A percentile compares a stretch with the other conserved stretches of the same genome.
Conservation (phyloP, 345 rosid genomes). For the Hevea brasiliensis region DNA sequence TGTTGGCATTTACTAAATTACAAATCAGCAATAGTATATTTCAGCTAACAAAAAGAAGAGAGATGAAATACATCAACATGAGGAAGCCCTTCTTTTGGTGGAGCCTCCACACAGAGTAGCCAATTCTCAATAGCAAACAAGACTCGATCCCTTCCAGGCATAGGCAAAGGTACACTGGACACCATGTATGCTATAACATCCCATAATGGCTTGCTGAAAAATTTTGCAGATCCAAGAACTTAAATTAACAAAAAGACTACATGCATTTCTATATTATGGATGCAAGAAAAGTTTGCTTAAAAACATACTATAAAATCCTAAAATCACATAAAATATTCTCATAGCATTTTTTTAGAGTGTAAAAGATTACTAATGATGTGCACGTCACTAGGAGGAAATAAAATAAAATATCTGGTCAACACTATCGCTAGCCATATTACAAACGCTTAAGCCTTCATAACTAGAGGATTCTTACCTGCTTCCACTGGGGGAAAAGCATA, state of each 20-base stretch:
- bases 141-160: constrained; percentile 88
- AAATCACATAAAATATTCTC: neutral
- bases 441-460: neutral
- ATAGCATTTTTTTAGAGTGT: neutral
- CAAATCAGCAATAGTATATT: constrained; percentile 16
- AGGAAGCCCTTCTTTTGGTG: constrained; percentile 88
- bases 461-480: constrained; percentile 60
- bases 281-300: neutral
- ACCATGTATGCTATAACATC: constrained; percentile 73
- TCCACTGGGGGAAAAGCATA: constrained; percentile 85
- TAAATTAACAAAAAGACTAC: constrained; percentile 23
- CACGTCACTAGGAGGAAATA: neutral
- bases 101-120: constrained; percentile 87
- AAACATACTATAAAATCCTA: neutral
- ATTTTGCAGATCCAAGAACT: constrained; percentile 33
- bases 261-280: constrained; percentile 1
- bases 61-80: constrained; percentile 73
- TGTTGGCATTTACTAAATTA: constrained; percentile 1
- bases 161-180: constrained; percentile 85
- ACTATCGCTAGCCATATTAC: neutral
- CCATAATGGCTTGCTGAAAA: constrained; percentile 96
- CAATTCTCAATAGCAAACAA: constrained; percentile 86
- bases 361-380: neutral
- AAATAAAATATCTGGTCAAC: neutral
- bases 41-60: constrained; percentile 15